Conservation (phyloP, 805 yeast genomes). For the Candida arabinofermentans region DNA sequence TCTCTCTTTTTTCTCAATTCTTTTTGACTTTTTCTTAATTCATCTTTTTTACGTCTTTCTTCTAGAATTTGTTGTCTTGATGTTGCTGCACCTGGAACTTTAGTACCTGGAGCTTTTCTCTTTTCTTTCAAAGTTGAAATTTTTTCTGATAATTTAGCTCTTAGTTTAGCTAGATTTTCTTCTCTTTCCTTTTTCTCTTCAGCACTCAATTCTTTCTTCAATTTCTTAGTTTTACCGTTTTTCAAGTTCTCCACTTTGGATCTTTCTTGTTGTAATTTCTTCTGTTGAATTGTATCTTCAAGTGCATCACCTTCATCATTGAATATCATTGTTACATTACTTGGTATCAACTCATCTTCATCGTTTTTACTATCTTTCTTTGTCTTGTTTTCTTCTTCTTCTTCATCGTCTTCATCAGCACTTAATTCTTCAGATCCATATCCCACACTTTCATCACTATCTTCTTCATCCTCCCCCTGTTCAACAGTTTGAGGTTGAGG, state of each 20-base stretch:
- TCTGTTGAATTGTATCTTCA: constrained; percentile 15
- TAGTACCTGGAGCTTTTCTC: constrained; percentile 90
- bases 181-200: constrained; percentile 49
- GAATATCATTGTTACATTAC: constrained; percentile 41
- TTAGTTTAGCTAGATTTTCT: constrained; percentile 59
- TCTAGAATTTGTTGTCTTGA: constrained; percentile 78
- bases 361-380: constrained; percentile 5
- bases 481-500: constrained; percentile 21
- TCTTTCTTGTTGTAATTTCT: constrained; percentile 7
- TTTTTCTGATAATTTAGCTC: constrained; percentile 74
- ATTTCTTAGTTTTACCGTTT: constrained; percentile 5
- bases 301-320: constrained; percentile 70
- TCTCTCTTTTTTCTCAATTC: constrained; percentile 26
- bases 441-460: constrained; percentile 28
- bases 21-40: constrained; percentile 31
- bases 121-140: constrained; percentile 67
- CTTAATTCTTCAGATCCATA: constrained; percentile 8
- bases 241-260: constrained; percentile 2
- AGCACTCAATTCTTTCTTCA: constrained; percentile 32
- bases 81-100: constrained; percentile 73
- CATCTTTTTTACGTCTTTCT: constrained; percentile 50
- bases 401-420: constrained; percentile 12
- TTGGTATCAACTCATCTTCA: constrained; percentile 11
- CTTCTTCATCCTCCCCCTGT: constrained; percentile 27
- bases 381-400: constrained; percentile 2